phyloP scores from a whole-genome alignment of 2,329 filamentous ascomycete species.

The Hypoxylon sp. region DNA sequence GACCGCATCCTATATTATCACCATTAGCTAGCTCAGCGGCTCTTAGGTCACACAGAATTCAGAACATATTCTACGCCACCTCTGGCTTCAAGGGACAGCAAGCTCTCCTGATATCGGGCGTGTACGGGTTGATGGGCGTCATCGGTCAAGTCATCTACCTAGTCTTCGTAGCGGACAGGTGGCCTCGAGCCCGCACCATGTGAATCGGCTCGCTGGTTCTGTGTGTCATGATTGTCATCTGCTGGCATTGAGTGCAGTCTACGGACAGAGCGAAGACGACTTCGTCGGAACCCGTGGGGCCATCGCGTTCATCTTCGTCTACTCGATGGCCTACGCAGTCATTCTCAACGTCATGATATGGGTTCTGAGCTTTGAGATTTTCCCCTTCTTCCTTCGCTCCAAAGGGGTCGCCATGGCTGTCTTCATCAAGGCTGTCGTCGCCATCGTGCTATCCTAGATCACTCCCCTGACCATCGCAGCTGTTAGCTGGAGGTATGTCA shows the following conservation, averaged over 20 bases:
- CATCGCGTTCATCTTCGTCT: constrained; percentile 50
- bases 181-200: constrained; percentile 42
- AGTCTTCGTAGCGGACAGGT: constrained; percentile 36
- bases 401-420: constrained; percentile 45
- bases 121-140: constrained; percentile 50
- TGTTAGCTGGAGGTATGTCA: constrained; percentile 48
- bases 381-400: constrained; percentile 45
- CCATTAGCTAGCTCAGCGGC: constrained; percentile 47
- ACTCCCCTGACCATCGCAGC: constrained; percentile 47
- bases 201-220: constrained; percentile 29
- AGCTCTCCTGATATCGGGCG: constrained; percentile 45
- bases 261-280: constrained; percentile 30
- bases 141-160: constrained; percentile 47
- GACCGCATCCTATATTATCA: constrained; percentile 46
- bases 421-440: constrained; percentile 42
- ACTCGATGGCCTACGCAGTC: constrained; percentile 47
- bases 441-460: constrained; percentile 44
- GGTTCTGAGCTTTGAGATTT: constrained; percentile 47
- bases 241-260: constrained; percentile 38
- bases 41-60: constrained; percentile 50
- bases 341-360: constrained; percentile 50
- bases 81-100: constrained; percentile 46
- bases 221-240: constrained; percentile 27
- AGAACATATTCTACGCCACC: constrained; percentile 47
- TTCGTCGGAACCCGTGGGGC: constrained; percentile 43